A percentile compares a stretch with the other conserved stretches of the same genome.
These are phyloP conservation scores for Fusarium annulatum DNA, from an alignment of 2,329 filamentous ascomycete species.

Conservation along the genomic window DNA sequence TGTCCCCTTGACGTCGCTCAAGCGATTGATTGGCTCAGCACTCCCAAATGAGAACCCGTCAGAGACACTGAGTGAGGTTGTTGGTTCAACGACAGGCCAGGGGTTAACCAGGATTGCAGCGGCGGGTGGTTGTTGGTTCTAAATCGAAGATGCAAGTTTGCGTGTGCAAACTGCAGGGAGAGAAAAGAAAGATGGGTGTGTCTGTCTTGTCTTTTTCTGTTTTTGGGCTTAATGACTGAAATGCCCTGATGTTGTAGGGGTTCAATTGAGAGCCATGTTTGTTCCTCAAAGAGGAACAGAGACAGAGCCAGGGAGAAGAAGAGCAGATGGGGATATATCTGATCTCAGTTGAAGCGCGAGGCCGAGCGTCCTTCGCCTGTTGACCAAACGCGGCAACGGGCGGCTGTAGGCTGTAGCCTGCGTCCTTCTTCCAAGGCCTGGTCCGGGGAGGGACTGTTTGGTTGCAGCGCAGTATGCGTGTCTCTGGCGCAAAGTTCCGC, in stretches of 20 bases:
- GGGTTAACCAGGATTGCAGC: constrained; percentile 15
- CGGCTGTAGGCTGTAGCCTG: neutral
- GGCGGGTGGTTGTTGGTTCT: constrained; percentile 17
- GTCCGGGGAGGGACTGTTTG: constrained; percentile 19
- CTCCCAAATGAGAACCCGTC: constrained; percentile 1
- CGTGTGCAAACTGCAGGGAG: neutral
- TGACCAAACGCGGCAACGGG: constrained; percentile 30
- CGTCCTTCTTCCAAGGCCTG: neutral
- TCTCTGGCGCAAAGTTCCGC: neutral
- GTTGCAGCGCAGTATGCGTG: constrained; percentile 15
- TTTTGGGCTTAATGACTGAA: neutral
- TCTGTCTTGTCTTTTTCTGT: neutral
- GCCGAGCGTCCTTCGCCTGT: constrained; percentile 13
- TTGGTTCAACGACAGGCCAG: constrained; percentile 22
- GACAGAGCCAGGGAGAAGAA: neutral
- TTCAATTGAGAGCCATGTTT: constrained; percentile 10
- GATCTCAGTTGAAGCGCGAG: constrained; percentile 12
- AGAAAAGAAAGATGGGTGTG: neutral
- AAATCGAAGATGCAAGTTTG: neutral
- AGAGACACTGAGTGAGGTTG: constrained; percentile 17
- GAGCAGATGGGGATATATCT: constrained; percentile 15
- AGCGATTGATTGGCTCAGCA: constrained; percentile 8
- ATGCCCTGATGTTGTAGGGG: neutral
- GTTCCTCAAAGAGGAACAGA: neutral
- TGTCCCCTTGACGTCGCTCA: neutral